Evolutionary conservation across 176 grass and related monocot genomes (phyloP), one percentile per base, ranked within the genome.

Genomic region (Eragrostis curvula): DNA sequence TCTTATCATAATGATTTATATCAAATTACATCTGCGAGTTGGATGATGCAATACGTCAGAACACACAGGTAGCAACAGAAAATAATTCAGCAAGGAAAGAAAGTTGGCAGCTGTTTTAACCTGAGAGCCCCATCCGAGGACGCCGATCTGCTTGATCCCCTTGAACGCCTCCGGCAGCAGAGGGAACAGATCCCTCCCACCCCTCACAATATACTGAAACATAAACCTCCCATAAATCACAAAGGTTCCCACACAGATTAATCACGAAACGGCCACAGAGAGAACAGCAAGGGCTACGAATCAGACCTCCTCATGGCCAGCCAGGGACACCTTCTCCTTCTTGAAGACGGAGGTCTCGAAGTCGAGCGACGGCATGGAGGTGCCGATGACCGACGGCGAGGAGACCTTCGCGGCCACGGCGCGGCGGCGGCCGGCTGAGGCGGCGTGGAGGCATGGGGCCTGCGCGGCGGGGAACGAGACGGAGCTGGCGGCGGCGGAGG

Each of bases 81-180:
- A 21, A 28, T 28, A 21, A 24, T 28, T 48, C 57, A 48, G 47
- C 16, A 21, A 29, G 55, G 82, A 48, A 75, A 74, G 2, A 70
- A 44, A 70, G 30, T 45, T n/a, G 16, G 68, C 24, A 51, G 49
- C 23, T 1, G 62, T 71, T 71, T 78, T 66, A 70, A 89, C 89
- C 87, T 94, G 89, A 17, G 94, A 94, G 14, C 94, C 91, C 89
- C 91, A 97, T 70, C 89, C 94, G 46, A 97, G 50, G 1, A 94
- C 94, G 3, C 94, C 87, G 41, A 94, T 97, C 77, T 97, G 91
- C 63, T 90, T 90, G 71, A 97, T 88, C 52, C 89, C 89, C 82
- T 92, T 94, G 74, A 94, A 97, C 6, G 87, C 87, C 74, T 90
- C 87, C 9, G 89, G 94, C n/a, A 94, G 69, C 63, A 94, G 82